Evolutionary conservation across 331 rosid genomes (phyloP).

Genomic region (Pyrus hybrid): DNA sequence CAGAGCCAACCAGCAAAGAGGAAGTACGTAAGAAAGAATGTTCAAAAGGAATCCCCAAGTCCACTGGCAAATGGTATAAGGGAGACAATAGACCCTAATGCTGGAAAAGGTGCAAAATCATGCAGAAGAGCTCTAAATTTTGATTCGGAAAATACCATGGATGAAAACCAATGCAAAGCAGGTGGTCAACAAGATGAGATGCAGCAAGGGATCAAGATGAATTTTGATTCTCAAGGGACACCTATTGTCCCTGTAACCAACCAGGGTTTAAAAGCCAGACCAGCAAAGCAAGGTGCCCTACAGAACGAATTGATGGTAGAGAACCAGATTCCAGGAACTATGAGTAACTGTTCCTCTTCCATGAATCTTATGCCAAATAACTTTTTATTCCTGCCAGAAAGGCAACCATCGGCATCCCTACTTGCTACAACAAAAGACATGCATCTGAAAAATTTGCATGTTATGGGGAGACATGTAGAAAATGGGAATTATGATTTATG

Average conservation of each 20-base stretch:
- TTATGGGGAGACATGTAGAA: conserved; percentile 20
- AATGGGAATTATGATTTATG: conserved; percentile 21
- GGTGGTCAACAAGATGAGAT: conserved; percentile 31
- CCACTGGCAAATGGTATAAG: conserved; percentile 23
- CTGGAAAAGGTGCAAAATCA: conserved; percentile 29
- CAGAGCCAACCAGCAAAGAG: conserved; percentile 51
- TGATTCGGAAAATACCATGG: conserved; percentile 39
- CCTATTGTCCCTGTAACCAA: conserved; percentile 21
- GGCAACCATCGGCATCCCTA: conserved; percentile 19
- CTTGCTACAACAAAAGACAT: conserved; percentile 19
- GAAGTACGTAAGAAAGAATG: conserved; percentile 40
- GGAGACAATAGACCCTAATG: conserved; percentile 18
- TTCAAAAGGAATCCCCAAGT: conserved; percentile 31
- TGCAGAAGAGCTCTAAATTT: conserved; percentile 57
- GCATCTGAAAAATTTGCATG: conserved; percentile 16
- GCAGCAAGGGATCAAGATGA: conserved; percentile 21
- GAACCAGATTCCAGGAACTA: conserved; percentile 26
- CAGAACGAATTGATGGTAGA: conserved; percentile 18
- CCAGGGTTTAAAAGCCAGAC: conserved; percentile 10
- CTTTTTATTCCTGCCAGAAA: conserved; percentile 11
- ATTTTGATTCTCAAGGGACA: conserved; percentile 15
- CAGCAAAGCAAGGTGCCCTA: conserved; percentile 15
- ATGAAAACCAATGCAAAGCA: conserved; percentile 24
- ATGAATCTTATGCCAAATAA: conserved; percentile 20
- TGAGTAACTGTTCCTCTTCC: conserved; percentile 13